phyloP scores from a whole-genome alignment of 768 basidiomycete species.

The Tephrocybe sp. region DNA sequence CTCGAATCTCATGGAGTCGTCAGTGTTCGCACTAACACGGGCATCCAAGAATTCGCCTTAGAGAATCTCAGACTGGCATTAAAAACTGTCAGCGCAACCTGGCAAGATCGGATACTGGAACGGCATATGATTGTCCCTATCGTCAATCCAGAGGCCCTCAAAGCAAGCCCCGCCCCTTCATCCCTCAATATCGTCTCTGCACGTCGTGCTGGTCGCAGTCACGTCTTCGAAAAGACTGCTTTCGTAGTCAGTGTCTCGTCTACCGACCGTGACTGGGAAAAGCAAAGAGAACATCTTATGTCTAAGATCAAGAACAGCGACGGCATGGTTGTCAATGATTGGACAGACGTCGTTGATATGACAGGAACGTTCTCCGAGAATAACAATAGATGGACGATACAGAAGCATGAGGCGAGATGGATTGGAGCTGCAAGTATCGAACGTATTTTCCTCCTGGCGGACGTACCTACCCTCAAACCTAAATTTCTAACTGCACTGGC shows the following conservation, averaged over 20 bases:
- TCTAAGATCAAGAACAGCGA: slow-evolving; percentile 45
- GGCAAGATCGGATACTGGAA: slow-evolving; percentile 50
- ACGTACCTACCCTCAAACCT: slow-evolving; percentile 64
- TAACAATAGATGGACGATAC: slow-evolving; percentile 52
- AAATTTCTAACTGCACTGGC: slow-evolving; percentile 84
- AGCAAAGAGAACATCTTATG: slow-evolving; percentile 41
- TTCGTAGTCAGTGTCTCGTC: slow-evolving; percentile 64
- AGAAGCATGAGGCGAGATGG: slow-evolving; percentile 45
- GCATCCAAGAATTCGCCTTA: slow-evolving; percentile 29
- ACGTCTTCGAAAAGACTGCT: slow-evolving; percentile 46
- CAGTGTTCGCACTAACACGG: slow-evolving; percentile 39
- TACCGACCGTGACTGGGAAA: slow-evolving; percentile 32
- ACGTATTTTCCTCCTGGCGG: slow-evolving; percentile 65
- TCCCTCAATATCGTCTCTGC: slow-evolving; percentile 38
- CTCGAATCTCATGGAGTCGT: slow-evolving; percentile 28
- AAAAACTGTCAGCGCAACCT: slow-evolving; percentile 46
- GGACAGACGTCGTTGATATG: slow-evolving; percentile 53
- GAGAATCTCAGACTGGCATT: slow-evolving; percentile 46
- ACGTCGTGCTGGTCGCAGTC: slow-evolving; percentile 26
- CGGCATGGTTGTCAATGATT: slow-evolving; percentile 61
- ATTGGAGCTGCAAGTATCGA: slow-evolving; percentile 39
- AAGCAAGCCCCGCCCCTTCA: slow-evolving; percentile 47
- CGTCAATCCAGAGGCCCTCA: slow-evolving; percentile 30
- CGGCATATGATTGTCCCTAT: slow-evolving; percentile 40
- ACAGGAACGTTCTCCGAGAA: slow-evolving; percentile 42